Base-by-base conservation (phyloP, 805 yeast species). In the Candida odintsovae region DNA sequence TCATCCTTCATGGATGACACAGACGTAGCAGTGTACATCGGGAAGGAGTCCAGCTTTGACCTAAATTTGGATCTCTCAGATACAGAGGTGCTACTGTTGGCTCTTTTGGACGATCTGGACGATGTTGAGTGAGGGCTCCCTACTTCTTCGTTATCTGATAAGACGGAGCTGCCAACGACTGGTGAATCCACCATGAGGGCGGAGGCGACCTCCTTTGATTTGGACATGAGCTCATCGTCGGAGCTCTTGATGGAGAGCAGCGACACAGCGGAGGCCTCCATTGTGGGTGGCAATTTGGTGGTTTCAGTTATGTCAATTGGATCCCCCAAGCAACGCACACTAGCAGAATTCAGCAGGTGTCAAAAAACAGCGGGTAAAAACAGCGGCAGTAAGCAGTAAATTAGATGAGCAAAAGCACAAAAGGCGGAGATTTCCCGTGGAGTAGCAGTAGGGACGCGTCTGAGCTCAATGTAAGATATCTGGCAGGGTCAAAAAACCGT, bases 41-140 rank as follows among this genome's bases (percentile, higher is more conserved):
- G 40, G 16, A 23, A 50, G 12, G 29, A 41, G 35, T 46, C 59
- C 35, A 45, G 45, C 41, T 49, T 58, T n/a, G 51, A 46, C 40
- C 52, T 51, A 40, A 60, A 51, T 46, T 58, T 58, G 48, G 47
- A 47, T 39, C 63, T 56, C 40, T 58, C 58, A 22, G 54, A 53
- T 10, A 46, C 51, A 2, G 58, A 51, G 0, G 41, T 43, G 13
- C 52, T 47, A 22, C 57, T 52, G 35, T 50, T 56, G 11, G 63
- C 59, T 36, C 64, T 44, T 42, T 59, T 59, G 12, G 58, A 52
- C 3, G 47, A 31, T 40, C 46, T 43, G 16, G 43, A 13, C 12
- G 44, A 25, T 20, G 39, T 7, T 13, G 39, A 36, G 19, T 13
- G 23, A 11, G 39, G 39, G 12, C 36, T 33, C 20, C 20, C 36